Base-by-base conservation (phyloP, 108 stramenopile genomes). In the Epipyxis sp. region DNA sequence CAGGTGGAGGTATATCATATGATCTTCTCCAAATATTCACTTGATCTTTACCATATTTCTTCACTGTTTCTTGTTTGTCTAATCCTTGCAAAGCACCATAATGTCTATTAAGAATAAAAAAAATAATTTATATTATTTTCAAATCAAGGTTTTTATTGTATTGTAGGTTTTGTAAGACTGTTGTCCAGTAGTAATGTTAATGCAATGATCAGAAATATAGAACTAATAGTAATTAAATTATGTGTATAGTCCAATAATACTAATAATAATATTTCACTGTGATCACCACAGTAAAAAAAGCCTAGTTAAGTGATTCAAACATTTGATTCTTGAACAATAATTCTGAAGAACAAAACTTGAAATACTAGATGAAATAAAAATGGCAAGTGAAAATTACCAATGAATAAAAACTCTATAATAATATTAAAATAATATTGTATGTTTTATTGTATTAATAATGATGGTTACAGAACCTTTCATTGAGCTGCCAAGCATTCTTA, bases 51-150 rank as follows among this genome's bases (percentile, higher is more conserved):
- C 95, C 95, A 81, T 94, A 89, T 78, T 94, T 92, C 59, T 91
- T 92, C 1, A 97, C 96, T 13, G 97, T 97, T 83, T 97, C 90
- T 81, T 97, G 91, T 84, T 98, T 98, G 90, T 97, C 90, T 54
- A 98, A 79, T 3, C 99, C 99, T 84, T 94, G 92, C 1, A 96
- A 88, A 54, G 46, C 71, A 32, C 71, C 71, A 42, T 74, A 74
- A 42, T 74, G 71, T 29, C 61, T 65, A 65, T 35, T 32, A 65
- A 65, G 34, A 3, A 50, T 6, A 20, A 50, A 6, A 50, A 50
- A 20, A 50, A n/a, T n/a, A n/a, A 57, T 25, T 57, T 57, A 25
- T 25, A 57, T 57, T 57, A 25, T 25, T 25, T 57, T 25, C 25
- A 25, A 25, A 25, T 25, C 54, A 25, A 25, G 25, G 54, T 57